These are phyloP conservation scores for Colletotrichum viniferum DNA, from an alignment of 2,329 filamentous ascomycete species.

Conservation along the genomic window DNA sequence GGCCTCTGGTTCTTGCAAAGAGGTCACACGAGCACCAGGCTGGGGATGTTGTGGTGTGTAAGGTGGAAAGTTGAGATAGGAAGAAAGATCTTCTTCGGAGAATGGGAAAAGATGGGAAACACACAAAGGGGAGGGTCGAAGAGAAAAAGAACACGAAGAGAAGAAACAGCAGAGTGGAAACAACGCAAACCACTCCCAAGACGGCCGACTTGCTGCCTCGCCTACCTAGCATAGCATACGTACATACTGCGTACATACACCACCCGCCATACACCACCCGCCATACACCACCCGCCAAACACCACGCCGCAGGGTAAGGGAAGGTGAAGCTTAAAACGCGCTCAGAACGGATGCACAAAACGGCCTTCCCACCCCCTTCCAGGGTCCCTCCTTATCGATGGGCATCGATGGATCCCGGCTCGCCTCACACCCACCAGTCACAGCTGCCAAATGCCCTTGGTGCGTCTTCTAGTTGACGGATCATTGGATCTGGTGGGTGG, in stretches of 20 bases:
- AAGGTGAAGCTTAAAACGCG: constrained; percentile 19
- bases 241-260: neutral
- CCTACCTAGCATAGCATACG: neutral
- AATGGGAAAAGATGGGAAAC: neutral
- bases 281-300: neutral
- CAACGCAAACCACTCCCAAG: neutral
- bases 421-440: constrained; percentile 8
- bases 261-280: neutral
- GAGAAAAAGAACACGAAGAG: neutral
- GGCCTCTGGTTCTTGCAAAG: neutral
- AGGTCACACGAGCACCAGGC: constrained; percentile 14
- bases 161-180: constrained; percentile 1
- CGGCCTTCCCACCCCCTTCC: constrained; percentile 2
- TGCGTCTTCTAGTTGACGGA: neutral
- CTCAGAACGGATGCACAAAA: constrained; percentile 17
- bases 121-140: neutral
- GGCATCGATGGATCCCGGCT: constrained; percentile 4
- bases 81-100: neutral
- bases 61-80: neutral
- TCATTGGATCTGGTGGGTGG: neutral
- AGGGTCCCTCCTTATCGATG: constrained; percentile 13
- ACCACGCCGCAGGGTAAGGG: constrained; percentile 8
- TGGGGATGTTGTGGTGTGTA: neutral
- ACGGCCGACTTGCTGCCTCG: neutral
- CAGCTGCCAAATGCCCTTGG: neutral